These are phyloP conservation scores for Plasmodium vinckei DNA, from an alignment of 169 alveolate species.

Conservation along the genomic window DNA sequence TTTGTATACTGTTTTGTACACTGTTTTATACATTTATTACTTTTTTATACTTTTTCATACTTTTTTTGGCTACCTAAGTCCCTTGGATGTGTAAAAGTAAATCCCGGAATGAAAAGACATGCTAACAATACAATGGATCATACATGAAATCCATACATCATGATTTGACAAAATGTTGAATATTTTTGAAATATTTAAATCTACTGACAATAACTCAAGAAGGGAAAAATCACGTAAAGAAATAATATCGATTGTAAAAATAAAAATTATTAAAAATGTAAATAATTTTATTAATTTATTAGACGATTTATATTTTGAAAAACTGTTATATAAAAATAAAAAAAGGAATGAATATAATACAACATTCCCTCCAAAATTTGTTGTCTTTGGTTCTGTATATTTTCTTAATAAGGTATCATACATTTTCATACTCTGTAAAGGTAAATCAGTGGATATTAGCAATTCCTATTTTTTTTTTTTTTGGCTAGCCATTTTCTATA, in stretches of 20 bases:
- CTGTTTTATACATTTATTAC: too few species aligned
- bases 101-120: constrained; percentile 58
- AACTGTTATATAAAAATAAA: constrained; percentile 18
- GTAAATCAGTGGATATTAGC: neutral
- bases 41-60: neutral
- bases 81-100: constrained; percentile 63
- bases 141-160: constrained; percentile 61
- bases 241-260: constrained; percentile 19
- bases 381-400: constrained; percentile 32
- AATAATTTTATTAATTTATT: constrained; percentile 32
- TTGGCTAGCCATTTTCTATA: neutral
- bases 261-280: constrained; percentile 8
- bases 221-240: constrained; percentile 36
- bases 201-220: neutral
- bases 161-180: constrained; percentile 9
- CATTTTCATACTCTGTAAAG: constrained; percentile 31
- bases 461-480: neutral
- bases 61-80: constrained; percentile 25
- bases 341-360: constrained; percentile 33
- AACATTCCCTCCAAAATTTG: neutral
- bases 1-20: too few species aligned
- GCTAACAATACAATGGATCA: constrained; percentile 46
- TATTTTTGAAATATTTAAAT: constrained; percentile 12
- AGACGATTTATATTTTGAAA: constrained; percentile 51
- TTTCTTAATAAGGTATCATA: constrained; percentile 46